Evolutionary conservation across 2,329 filamentous ascomycete genomes (phyloP).

Genomic region (Diaporthe humulicola): DNA sequence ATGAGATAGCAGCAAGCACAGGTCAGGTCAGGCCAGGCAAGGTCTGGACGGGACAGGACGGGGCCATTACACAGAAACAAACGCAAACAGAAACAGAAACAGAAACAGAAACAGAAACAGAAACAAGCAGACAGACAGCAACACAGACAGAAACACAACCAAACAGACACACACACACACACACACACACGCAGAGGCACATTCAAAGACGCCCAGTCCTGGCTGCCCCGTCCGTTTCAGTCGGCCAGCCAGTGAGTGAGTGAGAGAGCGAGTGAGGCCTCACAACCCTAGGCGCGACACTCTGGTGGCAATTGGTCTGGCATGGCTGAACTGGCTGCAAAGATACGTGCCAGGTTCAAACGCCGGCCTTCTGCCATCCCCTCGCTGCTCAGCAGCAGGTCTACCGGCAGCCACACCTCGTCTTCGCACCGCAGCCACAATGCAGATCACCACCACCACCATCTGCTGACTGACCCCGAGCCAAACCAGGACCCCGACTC

Average conservation of each 20-base stretch:
- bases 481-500: conserved; percentile 8
- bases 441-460: conserved; percentile 32
- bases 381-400: conserved; percentile 51
- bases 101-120: background rate
- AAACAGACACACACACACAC: background rate
- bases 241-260: background rate
- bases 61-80: background rate
- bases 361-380: conserved; percentile 57
- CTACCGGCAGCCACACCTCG: conserved; percentile 45
- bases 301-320: conserved; percentile 19
- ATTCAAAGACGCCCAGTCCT: background rate
- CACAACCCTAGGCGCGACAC: background rate
- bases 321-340: conserved; percentile 62
- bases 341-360: conserved; percentile 61
- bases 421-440: conserved; percentile 36
- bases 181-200: background rate
- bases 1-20: conserved; percentile 11
- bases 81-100: background rate
- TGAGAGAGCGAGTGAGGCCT: conserved; percentile 3
- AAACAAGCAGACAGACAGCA: background rate
- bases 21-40: background rate
- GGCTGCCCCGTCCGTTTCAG: background rate
- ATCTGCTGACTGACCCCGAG: conserved; percentile 18
- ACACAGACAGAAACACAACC: background rate
- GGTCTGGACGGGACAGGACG: background rate